Evolutionary conservation across 306 rosid genomes (phyloP), one percentile per base, ranked within the genome.

Genomic region (Cucurbita ficifolia): DNA sequence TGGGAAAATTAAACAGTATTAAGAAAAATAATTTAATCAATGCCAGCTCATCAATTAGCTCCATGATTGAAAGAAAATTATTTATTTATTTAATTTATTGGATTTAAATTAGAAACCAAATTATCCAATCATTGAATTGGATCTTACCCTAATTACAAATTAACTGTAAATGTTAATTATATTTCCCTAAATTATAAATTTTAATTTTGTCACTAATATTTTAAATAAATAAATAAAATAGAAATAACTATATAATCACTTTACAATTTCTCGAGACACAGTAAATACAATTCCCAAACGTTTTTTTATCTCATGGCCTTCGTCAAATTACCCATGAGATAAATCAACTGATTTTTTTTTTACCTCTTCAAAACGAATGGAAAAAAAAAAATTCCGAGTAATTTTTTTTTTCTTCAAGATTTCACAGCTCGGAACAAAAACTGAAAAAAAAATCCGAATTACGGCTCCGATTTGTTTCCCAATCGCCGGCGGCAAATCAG

Each of bases 251-350:
- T 67, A 22, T 67, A 67, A 45, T 21, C 36, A 69, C 24, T 69
- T 46, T 69, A 69, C 74, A 48, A 48, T 51, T 63, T 40, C 10
- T 24, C 6, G 38, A 13, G 64, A 6, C 33, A 67, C 18, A 5
- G 73, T 67, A 67, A 45, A 67, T 67, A 67, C 73, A 67, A 67
- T 45, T 45, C 40, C 73, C 53, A 45, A 67, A 64, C 71, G 18
- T 19, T 64, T 22, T 67, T 54, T 45, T n/a, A 5, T 67, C 55
- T 67, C 73, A 45, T 67, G 55, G 19, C 1, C 0, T 65, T 6
- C 49, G 13, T 62, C 71, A 64, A 64, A 65, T 65, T 65, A 5
- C 0, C 72, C 72, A 65, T 7, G 72, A 43, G 72, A 65, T 10
- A 65, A 42, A 42, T 8, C 4, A 42, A 42, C 56, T 46, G 40